A percentile compares a stretch with the other conserved stretches of the same genome.
Evolutionary conservation across 1,284 basidiomycete species (phyloP).

Genomic region (Boletus smithii): DNA sequence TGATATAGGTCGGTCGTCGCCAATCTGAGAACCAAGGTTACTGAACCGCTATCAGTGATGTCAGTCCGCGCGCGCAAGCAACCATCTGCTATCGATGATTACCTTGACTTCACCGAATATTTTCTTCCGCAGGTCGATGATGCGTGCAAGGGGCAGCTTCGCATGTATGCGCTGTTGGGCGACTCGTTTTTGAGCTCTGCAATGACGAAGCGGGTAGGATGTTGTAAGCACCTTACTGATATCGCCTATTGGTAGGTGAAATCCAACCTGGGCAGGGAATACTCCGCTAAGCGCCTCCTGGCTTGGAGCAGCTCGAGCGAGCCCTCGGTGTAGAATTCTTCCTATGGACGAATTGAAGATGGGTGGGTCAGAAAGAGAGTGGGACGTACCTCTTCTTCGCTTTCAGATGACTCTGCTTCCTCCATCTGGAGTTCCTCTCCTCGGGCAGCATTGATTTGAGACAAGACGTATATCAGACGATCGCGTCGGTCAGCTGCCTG

Average conservation of each 20-base stretch:
- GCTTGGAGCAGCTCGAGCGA: conserved; percentile 82
- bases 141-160: conserved; percentile 81
- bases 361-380: not conserved
- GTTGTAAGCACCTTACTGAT: conserved; percentile 77
- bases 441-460: conserved; percentile 81
- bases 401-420: conserved; percentile 62
- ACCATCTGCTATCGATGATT: not conserved
- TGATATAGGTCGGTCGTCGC: conserved; percentile 91
- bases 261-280: conserved; percentile 88
- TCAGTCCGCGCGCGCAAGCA: conserved; percentile 1
- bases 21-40: conserved; percentile 96
- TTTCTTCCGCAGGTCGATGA: conserved; percentile 89
- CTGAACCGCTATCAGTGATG: conserved; percentile 64
- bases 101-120: conserved; percentile 90
- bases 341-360: conserved; percentile 39
- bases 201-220: conserved; percentile 37
- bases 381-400: conserved; percentile 70
- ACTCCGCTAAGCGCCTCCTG: conserved; percentile 82
- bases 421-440: conserved; percentile 72
- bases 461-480: conserved; percentile 89
- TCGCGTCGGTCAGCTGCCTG: conserved; percentile 87
- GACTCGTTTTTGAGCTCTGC: conserved; percentile 90
- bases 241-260: conserved; percentile 51
- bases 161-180: conserved; percentile 87
- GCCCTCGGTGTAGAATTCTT: conserved; percentile 96